Percentiles rank a stretch among this genome's conserved stretches.
Evolutionary conservation across 768 basidiomycete species (phyloP).

Genomic region (Dentipellis fragilis): DNA sequence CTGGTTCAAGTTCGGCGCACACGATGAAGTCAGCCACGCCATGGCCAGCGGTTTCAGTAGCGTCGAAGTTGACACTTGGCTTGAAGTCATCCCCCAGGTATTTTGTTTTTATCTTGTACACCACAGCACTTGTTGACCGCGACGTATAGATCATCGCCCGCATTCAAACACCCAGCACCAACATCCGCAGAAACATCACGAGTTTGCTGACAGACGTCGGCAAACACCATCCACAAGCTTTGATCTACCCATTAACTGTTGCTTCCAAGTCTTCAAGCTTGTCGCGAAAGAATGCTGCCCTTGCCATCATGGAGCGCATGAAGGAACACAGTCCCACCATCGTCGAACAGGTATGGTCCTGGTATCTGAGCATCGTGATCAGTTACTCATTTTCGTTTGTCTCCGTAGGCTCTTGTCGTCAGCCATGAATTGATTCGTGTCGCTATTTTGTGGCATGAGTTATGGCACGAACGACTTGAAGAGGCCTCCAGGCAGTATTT

Average conservation of each 20-base stretch:
- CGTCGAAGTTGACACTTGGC: conserved; percentile 95
- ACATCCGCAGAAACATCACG: conserved; percentile 84
- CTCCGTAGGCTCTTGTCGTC: conserved; percentile 67
- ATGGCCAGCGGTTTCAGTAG: conserved; percentile 80
- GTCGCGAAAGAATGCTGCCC: conserved; percentile 73
- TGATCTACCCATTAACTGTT: conserved; percentile 93
- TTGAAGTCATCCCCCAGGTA: conserved; percentile 97
- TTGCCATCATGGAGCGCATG: conserved; percentile 86
- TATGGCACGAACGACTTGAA: conserved; percentile 98
- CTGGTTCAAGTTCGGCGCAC: conserved; percentile 96
- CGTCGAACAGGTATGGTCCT: conserved; percentile 63
- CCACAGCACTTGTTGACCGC: too few relatives aligned
- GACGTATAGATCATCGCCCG: conserved; percentile 82
- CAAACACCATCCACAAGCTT: conserved; percentile 92
- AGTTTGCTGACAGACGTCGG: conserved; percentile 86
- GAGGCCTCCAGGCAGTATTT: conserved; percentile 96
- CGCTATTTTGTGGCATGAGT: conserved; percentile 96
- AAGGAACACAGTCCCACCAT: conserved; percentile 80
- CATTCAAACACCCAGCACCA: conserved; percentile 86
- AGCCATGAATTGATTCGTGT: conserved; percentile 93
- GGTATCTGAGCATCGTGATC: background rate
- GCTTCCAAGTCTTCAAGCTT: conserved; percentile 91
- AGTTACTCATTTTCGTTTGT: conserved; percentile 2
- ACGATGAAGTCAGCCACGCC: conserved; percentile 81
- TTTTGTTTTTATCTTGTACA: background rate